These are phyloP conservation scores for Stereum hirsutum DNA, from an alignment of 1,284 basidiomycete genomes.

Conservation along the genomic window DNA sequence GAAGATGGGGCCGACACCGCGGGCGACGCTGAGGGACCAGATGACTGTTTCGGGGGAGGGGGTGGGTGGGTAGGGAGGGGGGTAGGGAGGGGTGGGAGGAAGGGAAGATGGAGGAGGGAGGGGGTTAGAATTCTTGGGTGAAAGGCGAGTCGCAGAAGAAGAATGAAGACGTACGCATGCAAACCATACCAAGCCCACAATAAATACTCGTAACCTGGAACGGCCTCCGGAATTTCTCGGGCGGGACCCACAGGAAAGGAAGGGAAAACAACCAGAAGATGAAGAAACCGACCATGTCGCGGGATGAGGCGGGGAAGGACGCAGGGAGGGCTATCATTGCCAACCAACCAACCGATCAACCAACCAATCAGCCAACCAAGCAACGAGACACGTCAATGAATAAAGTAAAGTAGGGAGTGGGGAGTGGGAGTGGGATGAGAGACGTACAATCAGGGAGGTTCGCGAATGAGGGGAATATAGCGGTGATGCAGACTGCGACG, in stretches of 20 bases:
- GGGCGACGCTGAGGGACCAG: constrained; percentile 10
- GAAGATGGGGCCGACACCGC: constrained; percentile 12
- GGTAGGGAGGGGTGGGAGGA: too few species aligned
- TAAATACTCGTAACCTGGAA: constrained; percentile 11
- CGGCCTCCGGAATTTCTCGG: constrained; percentile 12
- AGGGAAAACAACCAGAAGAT: constrained; percentile 12
- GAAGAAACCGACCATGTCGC: constrained; percentile 13
- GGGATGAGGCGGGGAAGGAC: constrained; percentile 8
- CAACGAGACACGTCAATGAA: not conserved
- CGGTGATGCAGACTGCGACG: constrained; percentile 7
- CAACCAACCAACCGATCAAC: not conserved
- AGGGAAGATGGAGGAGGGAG: too few species aligned
- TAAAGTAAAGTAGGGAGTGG: too few species aligned
- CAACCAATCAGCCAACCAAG: not conserved
- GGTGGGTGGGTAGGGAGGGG: too few species aligned
- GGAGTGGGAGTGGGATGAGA: too few species aligned
- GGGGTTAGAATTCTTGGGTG: too few species aligned
- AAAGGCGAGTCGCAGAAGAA: too few species aligned
- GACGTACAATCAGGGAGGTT: constrained; percentile 6
- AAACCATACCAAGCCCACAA: constrained; percentile 10
- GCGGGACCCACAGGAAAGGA: constrained; percentile 12
- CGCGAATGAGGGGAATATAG: constrained; percentile 11
- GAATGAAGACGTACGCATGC: constrained; percentile 9
- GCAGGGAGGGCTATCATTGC: constrained; percentile 9
- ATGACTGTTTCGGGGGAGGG: too few species aligned